Conservation (phyloP, 805 yeast species). For the Yamadazyma paraphyllophila region DNA sequence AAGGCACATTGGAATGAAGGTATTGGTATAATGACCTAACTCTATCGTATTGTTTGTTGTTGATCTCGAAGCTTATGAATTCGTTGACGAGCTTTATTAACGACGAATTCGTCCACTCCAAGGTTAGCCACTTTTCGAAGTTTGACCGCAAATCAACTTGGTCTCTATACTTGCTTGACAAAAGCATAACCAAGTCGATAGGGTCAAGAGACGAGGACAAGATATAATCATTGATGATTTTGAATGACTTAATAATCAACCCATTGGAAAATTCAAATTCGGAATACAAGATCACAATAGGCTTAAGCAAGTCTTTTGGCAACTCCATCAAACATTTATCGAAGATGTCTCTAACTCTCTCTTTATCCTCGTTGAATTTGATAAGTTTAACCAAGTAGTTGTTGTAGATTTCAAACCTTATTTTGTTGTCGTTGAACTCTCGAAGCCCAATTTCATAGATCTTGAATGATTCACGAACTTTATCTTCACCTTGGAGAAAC, state of each 20-base stretch:
- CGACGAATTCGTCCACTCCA: conserved; percentile 41
- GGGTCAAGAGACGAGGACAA: conserved; percentile 10
- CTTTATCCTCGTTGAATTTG: conserved; percentile 14
- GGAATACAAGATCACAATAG: conserved; percentile 55
- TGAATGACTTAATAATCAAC: conserved; percentile 43
- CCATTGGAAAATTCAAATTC: conserved; percentile 62
- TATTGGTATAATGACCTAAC: conserved; percentile 61
- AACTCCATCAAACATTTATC: conserved; percentile 43
- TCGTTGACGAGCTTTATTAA: conserved; percentile 46
- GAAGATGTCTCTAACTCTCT: conserved; percentile 63
- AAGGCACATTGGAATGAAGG: conserved; percentile 18
- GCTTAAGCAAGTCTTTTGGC: conserved; percentile 43
- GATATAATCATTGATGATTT: conserved; percentile 18
- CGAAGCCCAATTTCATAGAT: conserved; percentile 70
- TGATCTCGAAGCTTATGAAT: conserved; percentile 59
- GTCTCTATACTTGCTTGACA: conserved; percentile 4
- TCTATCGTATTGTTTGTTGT: conserved; percentile 51
- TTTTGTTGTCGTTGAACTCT: conserved; percentile 56
- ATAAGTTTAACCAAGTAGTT: conserved; percentile 58
- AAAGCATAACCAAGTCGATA: conserved; percentile 5
- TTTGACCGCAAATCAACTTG: conserved; percentile 7
- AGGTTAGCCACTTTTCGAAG: conserved; percentile 29
- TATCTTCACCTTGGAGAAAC: conserved; percentile 49
- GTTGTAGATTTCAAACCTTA: conserved; percentile 65
- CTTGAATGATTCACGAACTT: conserved; percentile 50